Base-by-base conservation (phyloP, 164 flowering plant genomes). In the Vitis riparia region DNA sequence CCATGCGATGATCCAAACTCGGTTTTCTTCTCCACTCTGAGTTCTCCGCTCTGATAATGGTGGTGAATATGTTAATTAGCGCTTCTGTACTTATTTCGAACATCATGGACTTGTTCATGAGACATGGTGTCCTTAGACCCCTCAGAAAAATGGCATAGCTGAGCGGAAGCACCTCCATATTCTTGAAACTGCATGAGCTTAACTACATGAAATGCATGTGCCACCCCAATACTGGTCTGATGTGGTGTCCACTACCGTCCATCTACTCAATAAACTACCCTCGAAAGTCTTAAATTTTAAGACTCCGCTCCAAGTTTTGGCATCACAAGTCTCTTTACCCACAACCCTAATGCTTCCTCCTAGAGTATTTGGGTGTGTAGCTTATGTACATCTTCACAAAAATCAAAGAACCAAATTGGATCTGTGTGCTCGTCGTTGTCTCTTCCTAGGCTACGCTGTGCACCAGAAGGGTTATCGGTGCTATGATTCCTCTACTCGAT, bases 241-340 rank as follows among this genome's bases (percentile, higher is more conserved):
- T 37, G 0, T 0, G 0, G 44, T 5, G 0, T 3, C 44, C 2
- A 37, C 1, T 3, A 0, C 0, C 7, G 5, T 37, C 0, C 44
- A 37, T 6, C 44, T 37, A 3, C 44, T 37, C 44, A 37, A 37
- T 6, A 3, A 0, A 3, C 5, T 37, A 6, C 7, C 44, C 5
- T 37, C 44, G 0, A 37, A 37, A 37, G 44, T 37, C 44, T 37
- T 37, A 6, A 6, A 37, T 37, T 37, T 37, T 37, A 37, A 37
- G 0, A 37, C 44, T 3, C 44, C 44, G 6, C 44, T 37, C 5
- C 5, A 37, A 6, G 8, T 6, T 6, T 0, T 37, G 5, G 5
- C 44, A 37, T 3, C 44, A 3, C 7, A 37, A 1, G 0, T 37
- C 6, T 37, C 44, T 6, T 37, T 37, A 6, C 44, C 44, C 0